Evolutionary conservation across 768 basidiomycete genomes (phyloP), one percentile per base, ranked within the genome.

Genomic region (Lactifluus piperatus): DNA sequence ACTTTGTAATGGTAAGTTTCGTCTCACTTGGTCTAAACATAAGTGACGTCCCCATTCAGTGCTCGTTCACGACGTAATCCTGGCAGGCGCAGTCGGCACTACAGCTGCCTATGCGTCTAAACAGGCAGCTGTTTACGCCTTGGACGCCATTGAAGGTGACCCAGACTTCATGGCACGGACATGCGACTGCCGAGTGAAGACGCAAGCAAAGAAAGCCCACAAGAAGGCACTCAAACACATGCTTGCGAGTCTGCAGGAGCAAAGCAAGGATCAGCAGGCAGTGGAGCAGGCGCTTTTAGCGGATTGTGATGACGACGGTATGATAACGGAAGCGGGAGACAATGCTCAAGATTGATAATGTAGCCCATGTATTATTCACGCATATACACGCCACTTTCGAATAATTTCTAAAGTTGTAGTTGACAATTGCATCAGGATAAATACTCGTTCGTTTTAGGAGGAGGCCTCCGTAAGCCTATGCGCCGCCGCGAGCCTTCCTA

Each of bases 111-210:
- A 76, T 18, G 86, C 88, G 26, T 78, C 82, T 5, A 79, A 86
- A 61, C 73, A 71, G 39, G 84, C 84, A 4, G 86, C 85, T 6
- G 65, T 80, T 49, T 75, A 74, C n/a, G 88, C 88, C 11, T 68
- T 92, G 60, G 84, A 88, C 67, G 82, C 81, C 18, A 70, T 92
- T 34, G 80, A 86, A 57, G 80, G 79, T 27, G 82, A 89, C 66
- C 71, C 82, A 5, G 76, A 75, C 13, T 83, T 91, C 56, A 71
- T 91, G 67, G 71, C 76, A 5, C 77, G 79, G 48, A 80, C 76
- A 20, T 92, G 89, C 67, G 81, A 88, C 70, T 92, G 89, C 70
- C 75, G 82, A 52, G 67, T 66, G 56, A 66, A 54, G 32, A 68
- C 64, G 26, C 68, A 66, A 57, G 68, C 71, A 20, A 71, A 70